phyloP scores from a whole-genome alignment of 768 basidiomycete genomes.

The Candolleomyces eurysporus region DNA sequence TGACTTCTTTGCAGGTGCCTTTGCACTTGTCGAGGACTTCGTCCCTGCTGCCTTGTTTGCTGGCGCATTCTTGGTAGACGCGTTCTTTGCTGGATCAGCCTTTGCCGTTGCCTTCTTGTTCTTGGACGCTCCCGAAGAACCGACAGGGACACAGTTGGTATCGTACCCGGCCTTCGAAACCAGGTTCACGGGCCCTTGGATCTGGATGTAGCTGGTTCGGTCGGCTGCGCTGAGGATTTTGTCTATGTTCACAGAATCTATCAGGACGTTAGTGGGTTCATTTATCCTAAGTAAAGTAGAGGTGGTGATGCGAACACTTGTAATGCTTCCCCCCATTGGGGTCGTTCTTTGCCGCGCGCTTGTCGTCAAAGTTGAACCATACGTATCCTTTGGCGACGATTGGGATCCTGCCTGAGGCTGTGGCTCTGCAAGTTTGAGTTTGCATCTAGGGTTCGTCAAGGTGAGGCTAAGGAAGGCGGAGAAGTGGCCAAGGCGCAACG shows the following conservation, averaged over 20 bases:
- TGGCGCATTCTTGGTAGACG: too few relatives aligned
- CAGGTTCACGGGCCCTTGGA: conserved; percentile 4
- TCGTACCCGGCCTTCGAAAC: not conserved
- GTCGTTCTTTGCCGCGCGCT: conserved; percentile 6
- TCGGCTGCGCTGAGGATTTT: conserved; percentile 5
- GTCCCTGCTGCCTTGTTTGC: not conserved
- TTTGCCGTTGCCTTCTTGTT: not conserved
- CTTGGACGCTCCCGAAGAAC: not conserved
- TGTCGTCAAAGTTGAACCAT: conserved; percentile 16
- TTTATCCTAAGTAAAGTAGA: not conserved
- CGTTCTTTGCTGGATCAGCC: not conserved
- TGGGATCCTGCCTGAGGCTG: conserved; percentile 7
- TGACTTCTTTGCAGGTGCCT: not conserved
- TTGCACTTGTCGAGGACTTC: not conserved
- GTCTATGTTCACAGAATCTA: conserved; percentile 10
- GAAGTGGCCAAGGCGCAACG: not conserved
- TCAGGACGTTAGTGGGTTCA: not conserved
- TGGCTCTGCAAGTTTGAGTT: conserved; percentile 8
- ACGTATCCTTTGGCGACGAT: conserved; percentile 13
- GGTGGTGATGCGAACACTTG: conserved; percentile 1
- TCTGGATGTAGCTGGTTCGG: conserved; percentile 6
- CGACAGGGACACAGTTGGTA: not conserved
- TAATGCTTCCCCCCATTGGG: conserved; percentile 8
- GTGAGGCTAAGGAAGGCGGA: not conserved
- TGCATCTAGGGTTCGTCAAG: not conserved